phyloP scores from a whole-genome alignment of 257 asterid genomes.

The Cruciata laevipes region DNA sequence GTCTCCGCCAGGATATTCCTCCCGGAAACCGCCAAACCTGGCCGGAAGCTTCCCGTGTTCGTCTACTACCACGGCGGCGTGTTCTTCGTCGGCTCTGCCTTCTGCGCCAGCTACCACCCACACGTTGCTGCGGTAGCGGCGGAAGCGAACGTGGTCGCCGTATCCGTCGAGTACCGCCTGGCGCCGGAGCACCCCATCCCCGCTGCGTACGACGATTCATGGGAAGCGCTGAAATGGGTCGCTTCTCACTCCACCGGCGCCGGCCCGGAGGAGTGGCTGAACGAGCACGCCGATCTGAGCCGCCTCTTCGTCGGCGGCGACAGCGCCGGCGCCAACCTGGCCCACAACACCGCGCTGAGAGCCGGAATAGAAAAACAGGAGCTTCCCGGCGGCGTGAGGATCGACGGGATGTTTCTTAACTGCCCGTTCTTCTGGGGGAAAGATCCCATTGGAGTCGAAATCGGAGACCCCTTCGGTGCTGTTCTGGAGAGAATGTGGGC shows the following conservation, averaged over 20 bases:
- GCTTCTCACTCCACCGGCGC: slow-evolving; percentile 33
- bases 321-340: slow-evolving; percentile 59
- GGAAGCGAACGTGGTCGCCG: slow-evolving; percentile 32
- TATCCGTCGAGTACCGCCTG: slow-evolving; percentile 53
- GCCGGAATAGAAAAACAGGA: slow-evolving; percentile 19
- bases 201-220: slow-evolving; percentile 43
- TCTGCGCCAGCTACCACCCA: slow-evolving; percentile 26
- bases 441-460: slow-evolving; percentile 37
- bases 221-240: slow-evolving; percentile 51
- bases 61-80: slow-evolving; percentile 69
- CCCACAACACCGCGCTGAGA: slow-evolving; percentile 35
- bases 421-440: slow-evolving; percentile 62
- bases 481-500: slow-evolving; percentile 31
- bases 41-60: slow-evolving; percentile 35
- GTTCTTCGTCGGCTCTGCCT: slow-evolving; percentile 37
- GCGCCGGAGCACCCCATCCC: slow-evolving; percentile 70
- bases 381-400: slow-evolving; percentile 14
- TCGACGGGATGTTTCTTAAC: slow-evolving; percentile 40
- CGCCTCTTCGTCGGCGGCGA: slow-evolving; percentile 56
- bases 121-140: slow-evolving; percentile 32
- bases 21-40: slow-evolving; percentile 25
- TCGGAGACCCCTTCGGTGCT: background rate
- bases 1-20: slow-evolving; percentile 42
- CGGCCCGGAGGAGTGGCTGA: slow-evolving; percentile 38
- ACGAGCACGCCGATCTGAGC: slow-evolving; percentile 31